Percentiles rank a stretch among this genome's conserved stretches.
These are phyloP conservation scores for Nemania abortiva DNA, from an alignment of 2,329 filamentous ascomycete species.

Conservation along the genomic window DNA sequence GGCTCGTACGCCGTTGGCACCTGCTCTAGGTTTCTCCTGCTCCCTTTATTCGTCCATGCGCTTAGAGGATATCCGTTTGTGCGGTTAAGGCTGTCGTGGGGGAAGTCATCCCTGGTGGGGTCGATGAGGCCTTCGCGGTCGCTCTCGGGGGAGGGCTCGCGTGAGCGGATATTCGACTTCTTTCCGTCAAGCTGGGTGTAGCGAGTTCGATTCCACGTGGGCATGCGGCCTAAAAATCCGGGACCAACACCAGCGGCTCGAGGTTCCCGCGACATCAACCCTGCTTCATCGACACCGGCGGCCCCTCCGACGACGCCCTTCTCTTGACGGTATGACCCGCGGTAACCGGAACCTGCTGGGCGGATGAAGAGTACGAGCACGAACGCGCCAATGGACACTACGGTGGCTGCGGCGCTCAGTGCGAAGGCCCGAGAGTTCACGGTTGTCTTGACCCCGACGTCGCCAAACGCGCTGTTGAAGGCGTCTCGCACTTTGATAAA, in stretches of 20 bases:
- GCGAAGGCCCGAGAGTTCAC: conserved; percentile 44
- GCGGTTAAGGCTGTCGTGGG: neutral
- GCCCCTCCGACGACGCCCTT: conserved; percentile 16
- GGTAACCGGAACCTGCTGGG: conserved; percentile 2
- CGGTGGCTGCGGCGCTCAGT: conserved; percentile 47
- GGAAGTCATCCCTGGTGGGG: conserved; percentile 14
- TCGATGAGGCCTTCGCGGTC: conserved; percentile 37
- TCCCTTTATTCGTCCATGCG: conserved; percentile 11
- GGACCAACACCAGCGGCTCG: conserved; percentile 11
- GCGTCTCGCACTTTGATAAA: conserved; percentile 45
- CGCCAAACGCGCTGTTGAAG: conserved; percentile 47
- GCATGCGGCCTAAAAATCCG: conserved; percentile 43
- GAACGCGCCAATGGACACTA: conserved; percentile 42
- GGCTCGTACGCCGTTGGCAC: conserved; percentile 30
- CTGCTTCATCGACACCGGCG: conserved; percentile 4
- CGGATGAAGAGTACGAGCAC: conserved; percentile 17
- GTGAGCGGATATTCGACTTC: conserved; percentile 19
- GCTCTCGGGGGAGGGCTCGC: conserved; percentile 32
- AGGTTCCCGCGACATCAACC: conserved; percentile 12
- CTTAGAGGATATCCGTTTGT: conserved; percentile 2
- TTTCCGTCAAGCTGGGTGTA: conserved; percentile 50
- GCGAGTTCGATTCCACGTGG: conserved; percentile 47
- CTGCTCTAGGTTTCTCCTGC: conserved; percentile 21
- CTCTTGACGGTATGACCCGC: conserved; percentile 11
- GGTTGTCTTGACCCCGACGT: conserved; percentile 45